Base-by-base conservation (phyloP, 306 rosid genomes). In the Glycine tomentella region DNA sequence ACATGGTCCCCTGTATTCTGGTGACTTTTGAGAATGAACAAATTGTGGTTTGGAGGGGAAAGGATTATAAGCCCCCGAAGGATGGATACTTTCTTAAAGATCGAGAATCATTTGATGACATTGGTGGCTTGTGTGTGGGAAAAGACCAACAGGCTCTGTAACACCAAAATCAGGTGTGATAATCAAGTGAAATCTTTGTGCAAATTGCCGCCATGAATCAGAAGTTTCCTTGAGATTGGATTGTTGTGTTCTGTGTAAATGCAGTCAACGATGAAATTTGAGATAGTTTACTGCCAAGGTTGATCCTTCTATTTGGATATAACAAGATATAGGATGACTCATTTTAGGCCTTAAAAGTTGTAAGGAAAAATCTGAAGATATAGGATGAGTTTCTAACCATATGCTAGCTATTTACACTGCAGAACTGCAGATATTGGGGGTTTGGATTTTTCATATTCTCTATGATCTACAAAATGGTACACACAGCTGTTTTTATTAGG, bases 21-120 rank as follows among this genome's bases (percentile, higher is more conserved):
- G 97, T 95, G 75, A 91, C 96, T 4, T 95, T 95, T 84, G 97
- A 93, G 6, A 95, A 91, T 68, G 94, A 91, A 84, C 97, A 93
- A 83, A 84, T 91, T 89, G 98, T 93, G 69, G 84, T 87, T 79
- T 95, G 97, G 98, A 89, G 94, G 81, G 98, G 99, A 49, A 80
- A 84, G 57, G 90, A 86, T 71, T 93, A 88, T 72, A 73, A 79
- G 66, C 88, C 92, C 72, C 61, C 44, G 1, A 87, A 83, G 67
- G 79, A 73, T 76, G 89, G 83, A 57, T 80, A 78, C 86, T 87
- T 85, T 53, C 74, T 88, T 72, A 46, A 87, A 9, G 91, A 86
- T 69, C 80, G 86, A 16, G 93, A 90, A 72, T 31, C 74, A 8
- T 86, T 89, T 38, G 89, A 88, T 25, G 90, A 85, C 9, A 87